Evolutionary conservation across 2,329 filamentous ascomycete genomes (phyloP).

Genomic region (Paraphoma chrysanthemicola): DNA sequence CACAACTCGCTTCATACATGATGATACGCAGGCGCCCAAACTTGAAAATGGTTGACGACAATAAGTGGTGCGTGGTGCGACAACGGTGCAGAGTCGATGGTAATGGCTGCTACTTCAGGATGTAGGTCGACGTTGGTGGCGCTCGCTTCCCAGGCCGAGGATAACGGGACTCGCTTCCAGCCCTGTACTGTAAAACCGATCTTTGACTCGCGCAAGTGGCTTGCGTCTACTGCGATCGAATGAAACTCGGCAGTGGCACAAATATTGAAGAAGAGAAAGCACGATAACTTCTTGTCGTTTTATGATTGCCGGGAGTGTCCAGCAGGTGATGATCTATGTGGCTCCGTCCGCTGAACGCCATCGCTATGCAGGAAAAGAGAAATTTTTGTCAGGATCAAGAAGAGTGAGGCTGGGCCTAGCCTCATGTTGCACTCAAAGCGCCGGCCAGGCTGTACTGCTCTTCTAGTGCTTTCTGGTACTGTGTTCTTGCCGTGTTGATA

Average conservation of each 20-base stretch:
- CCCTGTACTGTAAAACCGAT: not conserved
- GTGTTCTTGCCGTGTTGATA: conserved; percentile 71
- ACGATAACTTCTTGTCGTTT: not conserved
- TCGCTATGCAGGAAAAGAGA: conserved; percentile 40
- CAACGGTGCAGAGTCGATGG: not conserved
- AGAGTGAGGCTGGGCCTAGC: not conserved
- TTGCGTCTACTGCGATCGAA: not conserved
- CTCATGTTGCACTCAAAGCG: conserved; percentile 7
- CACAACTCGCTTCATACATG: too few relatives aligned
- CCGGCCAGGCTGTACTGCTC: conserved; percentile 55
- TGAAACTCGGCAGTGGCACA: too few relatives aligned
- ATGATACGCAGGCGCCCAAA: too few relatives aligned
- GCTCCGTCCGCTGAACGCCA: conserved; percentile 24
- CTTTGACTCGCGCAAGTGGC: not conserved
- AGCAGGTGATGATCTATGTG: not conserved
- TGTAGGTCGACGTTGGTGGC: conserved; percentile 1
- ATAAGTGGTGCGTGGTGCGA: not conserved
- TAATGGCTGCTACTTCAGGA: not conserved
- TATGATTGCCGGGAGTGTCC: not conserved
- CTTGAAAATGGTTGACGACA: too few relatives aligned
- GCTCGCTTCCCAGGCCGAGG: not conserved
- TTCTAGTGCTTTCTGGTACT: conserved; percentile 74
- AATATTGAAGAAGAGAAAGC: not conserved
- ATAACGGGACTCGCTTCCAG: not conserved
- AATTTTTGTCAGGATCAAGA: not conserved